Percentiles rank a stretch among this genome's conserved stretches.
phyloP scores from a whole-genome alignment of 768 basidiomycete genomes.

The Tremella yokohamensis region DNA sequence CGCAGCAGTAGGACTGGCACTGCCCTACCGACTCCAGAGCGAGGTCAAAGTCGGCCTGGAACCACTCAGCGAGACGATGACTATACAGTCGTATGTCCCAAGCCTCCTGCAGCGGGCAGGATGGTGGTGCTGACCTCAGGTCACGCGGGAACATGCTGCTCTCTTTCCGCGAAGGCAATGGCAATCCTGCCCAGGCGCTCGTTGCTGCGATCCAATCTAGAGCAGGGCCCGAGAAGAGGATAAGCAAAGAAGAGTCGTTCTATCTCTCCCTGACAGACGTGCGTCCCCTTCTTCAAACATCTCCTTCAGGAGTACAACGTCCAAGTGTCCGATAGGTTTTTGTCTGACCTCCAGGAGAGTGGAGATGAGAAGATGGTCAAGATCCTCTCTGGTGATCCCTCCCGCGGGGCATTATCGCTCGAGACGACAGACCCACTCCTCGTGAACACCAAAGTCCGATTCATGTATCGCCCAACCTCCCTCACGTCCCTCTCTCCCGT shows the following conservation, averaged over 20 bases:
- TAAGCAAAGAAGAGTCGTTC: conserved; percentile 50
- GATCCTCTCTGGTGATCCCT: conserved; percentile 50
- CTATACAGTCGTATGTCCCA: conserved; percentile 35
- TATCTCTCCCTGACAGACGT: conserved; percentile 31
- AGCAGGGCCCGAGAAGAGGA: conserved; percentile 15
- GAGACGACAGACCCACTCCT: conserved; percentile 45
- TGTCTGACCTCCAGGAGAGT: neutral
- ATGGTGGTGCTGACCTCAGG: conserved; percentile 17
- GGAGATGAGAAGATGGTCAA: conserved; percentile 25
- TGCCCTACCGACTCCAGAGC: conserved; percentile 11
- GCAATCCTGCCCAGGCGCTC: conserved; percentile 47
- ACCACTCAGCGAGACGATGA: conserved; percentile 21
- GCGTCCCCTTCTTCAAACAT: neutral
- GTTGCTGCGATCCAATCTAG: conserved; percentile 42
- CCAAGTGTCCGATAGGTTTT: neutral
- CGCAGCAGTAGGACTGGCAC: conserved; percentile 40
- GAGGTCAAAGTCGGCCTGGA: conserved; percentile 30
- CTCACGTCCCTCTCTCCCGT: neutral
- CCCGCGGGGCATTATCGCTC: conserved; percentile 44
- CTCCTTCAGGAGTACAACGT: neutral
- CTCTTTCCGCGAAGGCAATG: conserved; percentile 19
- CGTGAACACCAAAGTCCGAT: conserved; percentile 10
- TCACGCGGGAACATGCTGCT: conserved; percentile 50
- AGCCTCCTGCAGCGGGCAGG: neutral
- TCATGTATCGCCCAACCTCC: conserved; percentile 16